Conservation (phyloP, 1,284 basidiomycete species). For the Boletus sp. region DNA sequence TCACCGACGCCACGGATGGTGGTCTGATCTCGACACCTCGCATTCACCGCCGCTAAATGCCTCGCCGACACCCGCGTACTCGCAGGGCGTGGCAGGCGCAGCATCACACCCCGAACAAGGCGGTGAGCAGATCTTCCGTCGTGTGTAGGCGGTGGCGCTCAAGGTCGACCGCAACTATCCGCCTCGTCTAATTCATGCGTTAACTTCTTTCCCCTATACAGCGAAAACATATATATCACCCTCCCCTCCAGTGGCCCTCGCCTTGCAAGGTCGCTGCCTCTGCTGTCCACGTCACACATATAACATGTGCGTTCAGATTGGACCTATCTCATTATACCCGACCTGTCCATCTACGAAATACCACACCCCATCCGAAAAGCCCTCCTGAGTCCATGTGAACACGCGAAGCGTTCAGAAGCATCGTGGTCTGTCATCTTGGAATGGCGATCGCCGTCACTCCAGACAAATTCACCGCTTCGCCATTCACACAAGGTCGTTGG, state of each 20-base stretch:
- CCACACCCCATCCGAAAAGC: conserved; percentile 21
- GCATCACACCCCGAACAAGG: conserved; percentile 27
- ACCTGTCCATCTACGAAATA: conserved; percentile 23
- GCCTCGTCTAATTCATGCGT: too few species aligned
- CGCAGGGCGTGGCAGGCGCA: conserved; percentile 8
- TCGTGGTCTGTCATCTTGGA: conserved; percentile 9
- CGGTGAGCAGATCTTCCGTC: conserved; percentile 27
- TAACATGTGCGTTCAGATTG: conserved; percentile 22
- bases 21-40: background rate
- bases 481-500: background rate
- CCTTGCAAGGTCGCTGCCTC: conserved; percentile 20
- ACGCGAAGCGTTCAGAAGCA: conserved; percentile 14
- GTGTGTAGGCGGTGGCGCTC: conserved; percentile 25
- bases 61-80: conserved; percentile 11
- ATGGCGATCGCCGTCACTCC: background rate
- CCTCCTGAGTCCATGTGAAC: background rate
- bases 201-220: too few species aligned
- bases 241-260: conserved; percentile 1
- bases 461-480: background rate
- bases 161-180: conserved; percentile 26
- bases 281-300: background rate
- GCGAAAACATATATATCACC: background rate
- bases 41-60: background rate
- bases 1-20: too few species aligned
- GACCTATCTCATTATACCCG: conserved; percentile 30